Base-by-base conservation (phyloP, 768 basidiomycete species). In the Rhodosporidiobolus sp. region DNA sequence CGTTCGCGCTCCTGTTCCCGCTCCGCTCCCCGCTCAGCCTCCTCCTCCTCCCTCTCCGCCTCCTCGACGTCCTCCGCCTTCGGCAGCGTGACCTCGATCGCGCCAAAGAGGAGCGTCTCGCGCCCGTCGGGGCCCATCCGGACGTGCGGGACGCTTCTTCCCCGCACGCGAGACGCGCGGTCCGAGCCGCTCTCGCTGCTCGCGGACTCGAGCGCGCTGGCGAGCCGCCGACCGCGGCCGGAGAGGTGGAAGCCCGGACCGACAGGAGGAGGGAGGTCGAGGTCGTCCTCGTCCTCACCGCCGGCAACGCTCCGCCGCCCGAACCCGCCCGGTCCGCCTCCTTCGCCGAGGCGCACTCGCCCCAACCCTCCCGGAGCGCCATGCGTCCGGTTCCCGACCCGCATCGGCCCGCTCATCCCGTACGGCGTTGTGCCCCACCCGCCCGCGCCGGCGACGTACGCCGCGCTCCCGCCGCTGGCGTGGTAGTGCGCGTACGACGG, bases 21-120 rank as follows among this genome's bases (percentile, higher is more conserved):
- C 4, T 24, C 22, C 66, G 35, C 34, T 24, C 24, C 50, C 26
- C 30, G 55, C 64, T 12, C 28, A 4, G 14, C 30, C 28, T 49
- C 49, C 28, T 38, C 26, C 28, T 68, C 66, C 38, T 68, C 72
- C 12, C n/a, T 54, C 45, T 68, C 67, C 9, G 63, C 63, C 22
- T 67, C 66, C 53, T 64, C 63, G 57, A 69, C 67, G 26, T 73
- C 67, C 30, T 73, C 66, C 4, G 70, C 45, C 26, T 57, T 68
- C 22, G 74, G 74, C 35, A 75, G 55, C 22, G 68, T 69, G n/a
- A 72, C 70, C 64, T 71, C 61, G 48, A 75, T 75, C 50, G 68
- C 74, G 34, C 74, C 74, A 30, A 75, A 72, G 30, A 75, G 62
- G 56, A 75, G 66, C 24, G 60, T 59, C 57, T 72, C 74, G 24